Evolutionary conservation across 2,329 filamentous ascomycete species (phyloP).

Genomic region (Penicillium sp.): DNA sequence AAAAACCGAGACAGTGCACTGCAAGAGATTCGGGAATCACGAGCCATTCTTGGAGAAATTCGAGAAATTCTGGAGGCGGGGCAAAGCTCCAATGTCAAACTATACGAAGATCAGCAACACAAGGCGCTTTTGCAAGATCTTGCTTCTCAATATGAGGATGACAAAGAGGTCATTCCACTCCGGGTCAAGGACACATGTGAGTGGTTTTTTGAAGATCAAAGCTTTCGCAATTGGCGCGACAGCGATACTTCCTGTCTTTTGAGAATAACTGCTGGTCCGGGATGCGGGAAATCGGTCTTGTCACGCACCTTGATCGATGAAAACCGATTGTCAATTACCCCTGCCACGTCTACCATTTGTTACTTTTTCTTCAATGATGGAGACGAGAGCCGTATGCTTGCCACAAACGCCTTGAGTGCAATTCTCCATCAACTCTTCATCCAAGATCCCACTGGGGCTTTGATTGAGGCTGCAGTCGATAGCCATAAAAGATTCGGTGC

Average conservation of each 20-base stretch:
- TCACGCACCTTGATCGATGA: conserved; percentile 31
- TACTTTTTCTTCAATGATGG: conserved; percentile 41
- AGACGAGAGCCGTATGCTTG: conserved; percentile 19
- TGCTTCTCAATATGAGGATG: conserved; percentile 24
- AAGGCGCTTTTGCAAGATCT: conserved; percentile 19
- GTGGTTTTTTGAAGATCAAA: conserved; percentile 33
- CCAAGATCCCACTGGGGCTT: background rate
- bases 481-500: background rate
- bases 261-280: conserved; percentile 36
- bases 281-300: conserved; percentile 39
- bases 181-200: conserved; percentile 34
- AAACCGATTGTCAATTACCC: conserved; percentile 16
- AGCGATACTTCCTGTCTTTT: conserved; percentile 20
- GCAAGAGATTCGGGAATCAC: background rate
- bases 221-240: conserved; percentile 30
- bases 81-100: background rate
- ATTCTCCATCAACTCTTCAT: background rate
- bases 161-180: conserved; percentile 31
- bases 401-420: background rate
- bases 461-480: background rate
- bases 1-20: background rate
- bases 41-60: background rate
- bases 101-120: background rate
- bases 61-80: background rate
- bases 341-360: conserved; percentile 26